Percentiles rank a stretch among this genome's conserved stretches.
These are phyloP conservation scores for Hymenoscyphus fraxineus DNA, from an alignment of 2,329 filamentous ascomycete species.

Conservation along the genomic window DNA sequence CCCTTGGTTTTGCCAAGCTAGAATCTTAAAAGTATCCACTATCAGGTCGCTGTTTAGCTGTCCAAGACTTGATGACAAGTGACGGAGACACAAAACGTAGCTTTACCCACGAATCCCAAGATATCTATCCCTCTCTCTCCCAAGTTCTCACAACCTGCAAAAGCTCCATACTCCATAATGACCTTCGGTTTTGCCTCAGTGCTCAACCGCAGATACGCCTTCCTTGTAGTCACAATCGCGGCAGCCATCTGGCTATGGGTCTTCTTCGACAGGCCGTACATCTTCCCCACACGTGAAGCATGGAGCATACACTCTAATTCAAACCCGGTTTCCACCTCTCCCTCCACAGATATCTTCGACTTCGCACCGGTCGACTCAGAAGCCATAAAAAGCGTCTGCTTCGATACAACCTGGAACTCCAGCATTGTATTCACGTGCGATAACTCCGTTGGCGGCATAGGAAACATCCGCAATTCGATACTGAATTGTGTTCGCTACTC, in stretches of 20 bases:
- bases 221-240: constrained; percentile 7
- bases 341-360: constrained; percentile 20
- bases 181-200: not conserved
- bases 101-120: not conserved
- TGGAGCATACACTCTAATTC: constrained; percentile 1
- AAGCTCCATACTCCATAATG: not conserved
- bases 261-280: constrained; percentile 16
- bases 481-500: constrained; percentile 31
- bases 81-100: too few species aligned
- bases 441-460: constrained; percentile 28
- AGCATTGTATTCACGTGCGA: constrained; percentile 28
- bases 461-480: constrained; percentile 32
- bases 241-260: constrained; percentile 14
- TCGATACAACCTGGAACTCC: constrained; percentile 26
- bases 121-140: not conserved
- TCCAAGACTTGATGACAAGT: too few species aligned
- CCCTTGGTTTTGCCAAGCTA: too few species aligned
- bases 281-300: not conserved
- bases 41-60: too few species aligned
- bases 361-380: constrained; percentile 23
- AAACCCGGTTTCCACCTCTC: not conserved
- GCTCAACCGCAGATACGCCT: constrained; percentile 13
- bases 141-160: not conserved
- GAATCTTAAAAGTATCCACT: too few species aligned
- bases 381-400: constrained; percentile 23